phyloP scores from a whole-genome alignment of 306 rosid species.

The Vigna hirtella region DNA sequence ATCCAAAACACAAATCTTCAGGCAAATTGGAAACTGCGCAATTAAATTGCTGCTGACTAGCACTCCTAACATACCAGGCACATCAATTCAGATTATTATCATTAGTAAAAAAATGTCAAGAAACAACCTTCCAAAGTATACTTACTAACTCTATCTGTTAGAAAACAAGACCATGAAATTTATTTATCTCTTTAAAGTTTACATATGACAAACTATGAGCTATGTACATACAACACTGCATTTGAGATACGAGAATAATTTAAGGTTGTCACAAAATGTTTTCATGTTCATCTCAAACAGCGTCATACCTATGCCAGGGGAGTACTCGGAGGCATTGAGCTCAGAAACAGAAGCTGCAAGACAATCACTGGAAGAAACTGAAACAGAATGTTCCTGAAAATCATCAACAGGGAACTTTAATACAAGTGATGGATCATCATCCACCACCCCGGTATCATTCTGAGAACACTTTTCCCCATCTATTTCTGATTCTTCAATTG shows the following conservation, averaged over 20 bases:
- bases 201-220: not conserved
- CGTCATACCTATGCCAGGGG: slow-evolving; percentile 66
- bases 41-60: not conserved
- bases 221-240: not conserved
- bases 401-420: slow-evolving; percentile 50
- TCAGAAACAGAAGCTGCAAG: slow-evolving; percentile 52
- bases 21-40: not conserved
- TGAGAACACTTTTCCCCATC: slow-evolving; percentile 52
- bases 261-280: not conserved
- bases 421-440: slow-evolving; percentile 50
- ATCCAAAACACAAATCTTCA: not conserved
- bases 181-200: slow-evolving; percentile 13
- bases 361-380: slow-evolving; percentile 44
- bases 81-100: not conserved
- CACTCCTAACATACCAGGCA: not conserved
- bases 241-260: not conserved
- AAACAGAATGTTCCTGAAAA: slow-evolving; percentile 49
- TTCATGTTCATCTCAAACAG: not conserved
- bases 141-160: not conserved
- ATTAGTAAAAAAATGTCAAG: not conserved
- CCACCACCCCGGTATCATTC: slow-evolving; percentile 47
- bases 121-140: not conserved
- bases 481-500: slow-evolving; percentile 52
- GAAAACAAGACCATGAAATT: not conserved
- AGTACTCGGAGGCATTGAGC: slow-evolving; percentile 49